A percentile compares a stretch with the other conserved stretches of the same genome.
phyloP scores from a whole-genome alignment of 345 rosid species.

The Diplotaxis tenuifolia region DNA sequence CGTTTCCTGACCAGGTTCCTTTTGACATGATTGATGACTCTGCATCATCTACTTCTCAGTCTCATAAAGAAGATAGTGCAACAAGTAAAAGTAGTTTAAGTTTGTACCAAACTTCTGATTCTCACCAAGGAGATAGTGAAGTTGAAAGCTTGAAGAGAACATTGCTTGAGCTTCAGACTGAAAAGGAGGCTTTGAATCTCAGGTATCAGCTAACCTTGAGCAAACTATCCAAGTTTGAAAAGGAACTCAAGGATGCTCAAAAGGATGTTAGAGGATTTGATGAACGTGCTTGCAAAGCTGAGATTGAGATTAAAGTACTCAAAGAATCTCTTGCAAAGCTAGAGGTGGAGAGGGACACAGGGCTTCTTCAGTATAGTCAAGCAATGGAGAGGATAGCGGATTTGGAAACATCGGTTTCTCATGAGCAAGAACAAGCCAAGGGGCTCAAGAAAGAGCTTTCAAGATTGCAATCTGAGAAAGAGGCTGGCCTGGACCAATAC shows the following conservation, averaged over 20 bases:
- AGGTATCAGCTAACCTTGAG: slow-evolving; percentile 66
- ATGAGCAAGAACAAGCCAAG: slow-evolving; percentile 48
- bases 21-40: slow-evolving; percentile 57
- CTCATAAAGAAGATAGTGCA: slow-evolving; percentile 39
- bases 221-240: slow-evolving; percentile 64
- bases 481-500: slow-evolving; percentile 54
- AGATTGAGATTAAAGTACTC: slow-evolving; percentile 64
- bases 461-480: slow-evolving; percentile 64
- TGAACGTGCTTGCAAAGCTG: slow-evolving; percentile 76
- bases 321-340: slow-evolving; percentile 62
- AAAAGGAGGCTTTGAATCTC: slow-evolving; percentile 60
- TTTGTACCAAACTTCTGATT: slow-evolving; percentile 31
- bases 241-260: slow-evolving; percentile 55
- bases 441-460: slow-evolving; percentile 59
- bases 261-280: slow-evolving; percentile 55
- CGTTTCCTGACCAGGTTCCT: slow-evolving; percentile 86
- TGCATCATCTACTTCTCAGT: slow-evolving; percentile 50
- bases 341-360: slow-evolving; percentile 71
- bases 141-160: slow-evolving; percentile 55
- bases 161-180: slow-evolving; percentile 65
- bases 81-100: slow-evolving; percentile 50
- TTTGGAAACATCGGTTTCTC: slow-evolving; percentile 48
- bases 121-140: slow-evolving; percentile 54
- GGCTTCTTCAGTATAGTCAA: slow-evolving; percentile 60
- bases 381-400: slow-evolving; percentile 60